Evolutionary conservation across 164 flowering plant genomes (phyloP), one percentile per base, ranked within the genome.

Genomic region (Vitis rotundifolia): DNA sequence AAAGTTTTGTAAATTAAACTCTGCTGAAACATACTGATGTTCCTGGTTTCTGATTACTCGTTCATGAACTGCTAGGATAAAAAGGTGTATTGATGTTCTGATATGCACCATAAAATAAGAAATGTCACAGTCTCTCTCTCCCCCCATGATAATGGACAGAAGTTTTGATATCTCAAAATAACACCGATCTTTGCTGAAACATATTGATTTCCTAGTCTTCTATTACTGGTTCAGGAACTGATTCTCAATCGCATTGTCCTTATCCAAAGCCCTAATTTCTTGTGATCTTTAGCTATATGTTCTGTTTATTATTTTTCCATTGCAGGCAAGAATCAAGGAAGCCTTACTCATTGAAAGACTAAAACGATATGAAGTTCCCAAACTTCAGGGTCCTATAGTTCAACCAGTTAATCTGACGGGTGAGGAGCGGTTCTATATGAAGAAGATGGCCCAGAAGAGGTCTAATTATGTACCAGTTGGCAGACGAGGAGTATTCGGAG

Each of bases 401-500:
- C 63, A 89, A 82, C 93, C 88, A 15, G 84, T 82, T 68, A 71
- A 76, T 5, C 78, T 94, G 62, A 89, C 92, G 11, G 97, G 91
- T 31, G 98, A 94, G 81, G 97, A 94, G 65, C 81, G 87, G 11
- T 91, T 91, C 68, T 94, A 86, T 76, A 68, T 92, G 79, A 94
- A 88, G 77, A 92, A 88, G 77, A 94, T 92, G 97, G 93, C 88
- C 8, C 97, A 91, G 78, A 94, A 94, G 77, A 75, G 80, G 49
- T 89, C 97, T 59, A 94, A 94, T 76, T 94, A 94, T 77, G 92
- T 81, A 2, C 95, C 89, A 47, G 77, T 94, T 74, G 97, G 98
- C 59, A 81, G 89, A 81, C 82, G 98, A 84, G 98, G 97, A 49
- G 55, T 94, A 22, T 92, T 87, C 80, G 98, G 97, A 52, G 98